Base-by-base conservation (phyloP, 805 yeast genomes). In the Yamadazyma tumulicola region DNA sequence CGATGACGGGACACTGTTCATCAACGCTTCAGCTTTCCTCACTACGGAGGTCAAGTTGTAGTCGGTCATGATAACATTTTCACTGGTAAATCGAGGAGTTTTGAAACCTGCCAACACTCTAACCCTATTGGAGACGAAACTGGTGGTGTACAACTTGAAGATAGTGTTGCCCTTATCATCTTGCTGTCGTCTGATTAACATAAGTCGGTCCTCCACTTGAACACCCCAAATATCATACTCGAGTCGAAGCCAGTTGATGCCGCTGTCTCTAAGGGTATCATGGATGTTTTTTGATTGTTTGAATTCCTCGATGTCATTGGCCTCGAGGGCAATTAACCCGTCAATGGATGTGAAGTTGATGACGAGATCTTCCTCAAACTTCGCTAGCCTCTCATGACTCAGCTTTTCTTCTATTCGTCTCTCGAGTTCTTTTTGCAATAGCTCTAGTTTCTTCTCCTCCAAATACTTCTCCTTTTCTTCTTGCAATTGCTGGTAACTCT, bases 271-370 rank as follows among this genome's bases (percentile, higher is more conserved):
- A 20, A 62, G 37, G 4, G 39, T 41, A 10, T 33, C 23, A 27
- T 46, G 44, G 1, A 56, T 46, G 2, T 17, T 31, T 3, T 32
- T 35, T 5, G 35, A 25, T 6, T 38, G 31, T n/a, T 42, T 38
- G 29, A 29, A 50, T 7, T 38, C 37, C 10, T 38, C 19, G 1
- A 27, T 26, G 15, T 35, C 44, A 4, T 39, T 35, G 3, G 38
- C 31, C 31, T 50, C 45, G 9, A 52, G 20, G 2, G 63, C 59
- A 7, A 54, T 46, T 35, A 72, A 63, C 3, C 65, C 63, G 26
- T 65, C 64, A 39, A 61, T 61, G 1, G 74, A 59, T 3, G 60
- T 55, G 38, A 69, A 51, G 1, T 61, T 56, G 10, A 67, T 54
- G 8, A 29, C 29, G 40, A 52, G 24, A 15, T 43, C 37, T 23